Percentiles rank a stretch among this genome's conserved stretches.
Conservation (phyloP, 129 eudicot genomes). For the Saposhnikovia divaricata region DNA sequence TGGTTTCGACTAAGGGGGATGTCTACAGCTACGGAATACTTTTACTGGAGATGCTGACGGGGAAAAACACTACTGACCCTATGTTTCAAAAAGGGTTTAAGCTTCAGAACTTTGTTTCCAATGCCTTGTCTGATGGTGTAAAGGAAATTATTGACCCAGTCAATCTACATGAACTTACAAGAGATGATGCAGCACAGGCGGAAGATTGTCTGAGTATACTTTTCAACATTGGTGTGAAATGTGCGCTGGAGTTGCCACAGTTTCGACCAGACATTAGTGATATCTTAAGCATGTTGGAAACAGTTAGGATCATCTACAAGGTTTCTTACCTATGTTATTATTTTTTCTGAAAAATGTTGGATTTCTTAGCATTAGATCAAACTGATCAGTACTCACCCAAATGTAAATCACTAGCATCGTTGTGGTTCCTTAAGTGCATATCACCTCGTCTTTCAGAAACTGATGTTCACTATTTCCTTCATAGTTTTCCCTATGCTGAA, state of each 20-base stretch:
- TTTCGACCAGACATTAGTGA: constrained; percentile 5
- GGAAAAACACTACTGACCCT: neutral
- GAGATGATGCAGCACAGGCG: neutral
- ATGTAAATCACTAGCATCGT: neutral
- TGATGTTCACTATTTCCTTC: neutral
- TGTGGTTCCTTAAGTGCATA: neutral
- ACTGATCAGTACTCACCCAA: neutral
- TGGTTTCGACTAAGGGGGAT: constrained; percentile 2
- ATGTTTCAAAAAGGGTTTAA: neutral
- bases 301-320: neutral
- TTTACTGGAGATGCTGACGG: constrained; percentile 5
- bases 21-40: constrained; percentile 5
- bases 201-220: neutral
- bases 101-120: constrained; percentile 1
- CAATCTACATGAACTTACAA: neutral
- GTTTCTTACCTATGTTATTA: neutral
- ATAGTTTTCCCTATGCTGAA: neutral
- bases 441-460: neutral
- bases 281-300: neutral
- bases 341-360: neutral
- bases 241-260: constrained; percentile 1
- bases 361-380: neutral
- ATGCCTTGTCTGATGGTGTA: neutral
- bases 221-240: neutral
- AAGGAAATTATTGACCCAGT: neutral